Conservation (phyloP, 1,284 basidiomycete species). For the Quambalaria eucalypti region DNA sequence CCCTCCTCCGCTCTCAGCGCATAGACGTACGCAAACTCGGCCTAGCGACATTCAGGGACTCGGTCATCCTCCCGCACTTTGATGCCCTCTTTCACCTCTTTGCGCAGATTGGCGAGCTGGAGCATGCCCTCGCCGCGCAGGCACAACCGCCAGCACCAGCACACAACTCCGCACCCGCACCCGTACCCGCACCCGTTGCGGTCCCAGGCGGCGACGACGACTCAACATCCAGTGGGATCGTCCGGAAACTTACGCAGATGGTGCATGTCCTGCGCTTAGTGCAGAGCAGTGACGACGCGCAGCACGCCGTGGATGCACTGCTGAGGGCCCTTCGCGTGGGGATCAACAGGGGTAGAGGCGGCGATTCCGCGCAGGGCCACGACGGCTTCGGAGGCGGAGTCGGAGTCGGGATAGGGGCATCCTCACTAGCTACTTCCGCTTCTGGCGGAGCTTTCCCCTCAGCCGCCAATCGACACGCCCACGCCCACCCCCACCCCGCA, state of each 20-base stretch:
- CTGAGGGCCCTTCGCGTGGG: constrained; percentile 28
- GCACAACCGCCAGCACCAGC: constrained; percentile 2
- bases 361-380: no score
- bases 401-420: no score
- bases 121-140: constrained; percentile 12
- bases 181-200: background rate
- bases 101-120: constrained; percentile 18
- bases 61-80: constrained; percentile 34
- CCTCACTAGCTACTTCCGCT: no score
- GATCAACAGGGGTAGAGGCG: no score
- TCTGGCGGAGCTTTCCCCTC: no score
- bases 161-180: background rate
- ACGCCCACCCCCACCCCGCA: no score
- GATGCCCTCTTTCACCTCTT: constrained; percentile 31
- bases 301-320: constrained; percentile 40
- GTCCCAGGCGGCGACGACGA: background rate
- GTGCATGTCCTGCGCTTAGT: constrained; percentile 37
- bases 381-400: no score
- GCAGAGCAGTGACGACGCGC: constrained; percentile 43
- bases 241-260: constrained; percentile 38
- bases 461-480: no score
- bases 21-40: constrained; percentile 74
- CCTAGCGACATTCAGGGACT: constrained; percentile 69
- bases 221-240: background rate
- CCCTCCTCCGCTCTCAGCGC: background rate